Conservation (phyloP, 2,329 filamentous ascomycete genomes). For the Colletotrichum sp. region DNA sequence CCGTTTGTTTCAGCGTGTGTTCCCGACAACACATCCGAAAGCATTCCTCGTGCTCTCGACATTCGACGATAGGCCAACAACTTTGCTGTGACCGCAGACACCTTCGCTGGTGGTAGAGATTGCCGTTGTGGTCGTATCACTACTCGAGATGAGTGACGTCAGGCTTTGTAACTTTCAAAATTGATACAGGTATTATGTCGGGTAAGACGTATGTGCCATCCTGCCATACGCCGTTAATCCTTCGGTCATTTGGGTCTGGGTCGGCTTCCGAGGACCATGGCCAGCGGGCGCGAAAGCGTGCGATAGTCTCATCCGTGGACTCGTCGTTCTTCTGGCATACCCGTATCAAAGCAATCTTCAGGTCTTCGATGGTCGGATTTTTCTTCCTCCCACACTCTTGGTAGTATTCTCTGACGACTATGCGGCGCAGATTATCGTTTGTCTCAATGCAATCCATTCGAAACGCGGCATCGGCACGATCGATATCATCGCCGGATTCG, state of each 20-base stretch:
- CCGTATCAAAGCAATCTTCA: neutral
- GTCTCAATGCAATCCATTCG: neutral
- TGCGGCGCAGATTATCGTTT: neutral
- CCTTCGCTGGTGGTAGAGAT: neutral
- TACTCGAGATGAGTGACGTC: neutral
- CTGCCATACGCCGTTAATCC: too few relatives aligned
- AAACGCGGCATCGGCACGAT: neutral
- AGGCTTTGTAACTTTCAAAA: neutral
- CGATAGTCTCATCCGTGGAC: too few relatives aligned
- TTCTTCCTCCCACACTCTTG: accelerated
- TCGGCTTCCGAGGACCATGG: too few relatives aligned
- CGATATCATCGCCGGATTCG: neutral
- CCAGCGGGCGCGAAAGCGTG: too few relatives aligned
- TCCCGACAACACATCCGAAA: neutral
- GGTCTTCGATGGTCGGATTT: neutral
- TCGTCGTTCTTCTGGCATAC: neutral
- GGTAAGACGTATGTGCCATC: too few relatives aligned
- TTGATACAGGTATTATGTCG: neutral
- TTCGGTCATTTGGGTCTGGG: too few relatives aligned
- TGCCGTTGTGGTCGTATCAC: neutral
- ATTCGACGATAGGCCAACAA: neutral
- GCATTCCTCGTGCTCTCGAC: neutral
- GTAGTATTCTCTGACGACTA: neutral
- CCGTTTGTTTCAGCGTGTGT: neutral
- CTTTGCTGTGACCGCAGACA: neutral